Evolutionary conservation across 2,329 filamentous ascomycete species (phyloP).

Genomic region (Colletotrichum echinochloae): DNA sequence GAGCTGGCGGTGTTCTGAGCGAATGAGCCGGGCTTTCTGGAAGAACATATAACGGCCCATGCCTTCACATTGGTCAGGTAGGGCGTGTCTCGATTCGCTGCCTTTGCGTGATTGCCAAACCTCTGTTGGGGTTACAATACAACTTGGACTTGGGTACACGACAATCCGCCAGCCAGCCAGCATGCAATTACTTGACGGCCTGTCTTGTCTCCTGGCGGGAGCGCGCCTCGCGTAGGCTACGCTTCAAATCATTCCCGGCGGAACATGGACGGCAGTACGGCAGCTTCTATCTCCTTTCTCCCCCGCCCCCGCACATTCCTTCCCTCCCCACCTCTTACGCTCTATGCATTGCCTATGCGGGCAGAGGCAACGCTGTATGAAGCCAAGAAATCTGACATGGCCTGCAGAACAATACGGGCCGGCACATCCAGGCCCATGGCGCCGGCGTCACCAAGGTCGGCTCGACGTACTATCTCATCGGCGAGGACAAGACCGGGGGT

Average conservation of each 20-base stretch:
- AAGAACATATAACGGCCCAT: neutral
- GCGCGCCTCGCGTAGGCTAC: slow-evolving; percentile 34
- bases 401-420: slow-evolving; percentile 56
- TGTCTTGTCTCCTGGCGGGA: slow-evolving; percentile 24
- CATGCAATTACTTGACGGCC: slow-evolving; percentile 30
- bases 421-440: slow-evolving; percentile 75
- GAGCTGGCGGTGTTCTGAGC: neutral
- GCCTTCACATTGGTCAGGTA: neutral
- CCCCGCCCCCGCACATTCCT: too few species aligned
- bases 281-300: neutral
- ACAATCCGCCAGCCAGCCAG: neutral
- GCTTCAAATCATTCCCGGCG: slow-evolving; percentile 57
- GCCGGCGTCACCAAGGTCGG: slow-evolving; percentile 67
- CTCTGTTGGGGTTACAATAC: neutral
- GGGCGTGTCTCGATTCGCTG: neutral
- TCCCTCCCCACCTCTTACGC: neutral
- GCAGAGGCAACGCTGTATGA: neutral
- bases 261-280: slow-evolving; percentile 58
- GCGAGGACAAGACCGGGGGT: slow-evolving; percentile 76
- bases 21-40: too few species aligned
- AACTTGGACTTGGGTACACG: neutral
- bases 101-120: neutral
- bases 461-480: slow-evolving; percentile 74
- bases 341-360: neutral
- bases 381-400: neutral